Conservation (phyloP, 306 rosid species). For the Cicer chorassanicum region DNA sequence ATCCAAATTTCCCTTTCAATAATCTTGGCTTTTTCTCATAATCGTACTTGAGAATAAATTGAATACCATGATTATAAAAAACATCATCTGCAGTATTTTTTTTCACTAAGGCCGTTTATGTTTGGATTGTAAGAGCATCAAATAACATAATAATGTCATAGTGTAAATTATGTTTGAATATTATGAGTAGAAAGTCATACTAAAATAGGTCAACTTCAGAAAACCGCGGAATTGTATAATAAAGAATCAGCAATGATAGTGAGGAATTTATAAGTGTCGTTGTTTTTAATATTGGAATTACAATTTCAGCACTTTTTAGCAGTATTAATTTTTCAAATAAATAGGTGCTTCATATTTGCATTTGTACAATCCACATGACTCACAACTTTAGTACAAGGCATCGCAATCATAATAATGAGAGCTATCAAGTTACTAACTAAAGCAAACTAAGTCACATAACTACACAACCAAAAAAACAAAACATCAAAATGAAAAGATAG, state of each 20-base stretch:
- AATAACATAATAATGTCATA: not conserved
- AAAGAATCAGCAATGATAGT: constrained; percentile 35
- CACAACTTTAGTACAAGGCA: constrained; percentile 25
- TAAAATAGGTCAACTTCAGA: constrained; percentile 24
- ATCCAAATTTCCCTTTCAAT: constrained; percentile 69
- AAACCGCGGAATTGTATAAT: constrained; percentile 22
- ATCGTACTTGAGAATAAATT: constrained; percentile 20
- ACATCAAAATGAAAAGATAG: not conserved
- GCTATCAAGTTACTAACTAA: not conserved
- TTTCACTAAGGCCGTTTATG: not conserved
- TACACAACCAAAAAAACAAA: not conserved
- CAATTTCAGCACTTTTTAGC: constrained; percentile 27
- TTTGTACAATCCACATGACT: not conserved
- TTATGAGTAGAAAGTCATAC: not conserved
- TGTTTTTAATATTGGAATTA: constrained; percentile 29
- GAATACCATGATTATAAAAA: constrained; percentile 4
- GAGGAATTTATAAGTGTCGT: constrained; percentile 11
- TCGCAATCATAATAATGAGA: not conserved
- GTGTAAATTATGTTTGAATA: not conserved
- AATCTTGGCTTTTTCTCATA: constrained; percentile 63
- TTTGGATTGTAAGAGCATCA: not conserved
- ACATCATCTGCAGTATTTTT: not conserved
- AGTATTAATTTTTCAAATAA: constrained; percentile 9
- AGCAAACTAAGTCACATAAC: constrained; percentile 26
- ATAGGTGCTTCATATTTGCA: constrained; percentile 24